Evolutionary conservation across 2,329 filamentous ascomycete species (phyloP).

Genomic region (Exophiala mesophila): DNA sequence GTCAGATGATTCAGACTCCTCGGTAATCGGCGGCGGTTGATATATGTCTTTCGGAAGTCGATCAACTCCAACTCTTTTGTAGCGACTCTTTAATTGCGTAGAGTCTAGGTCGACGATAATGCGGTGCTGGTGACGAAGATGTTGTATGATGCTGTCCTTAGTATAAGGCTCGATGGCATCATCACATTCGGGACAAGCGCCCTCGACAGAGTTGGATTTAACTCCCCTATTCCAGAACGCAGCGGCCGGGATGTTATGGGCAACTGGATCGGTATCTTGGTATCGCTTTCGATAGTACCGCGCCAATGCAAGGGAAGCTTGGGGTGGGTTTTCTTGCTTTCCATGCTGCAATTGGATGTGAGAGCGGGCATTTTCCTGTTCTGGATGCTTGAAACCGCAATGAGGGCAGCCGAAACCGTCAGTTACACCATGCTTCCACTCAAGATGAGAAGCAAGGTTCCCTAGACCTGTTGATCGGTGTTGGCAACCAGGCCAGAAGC

Average conservation of each 20-base stretch:
- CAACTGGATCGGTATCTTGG: neutral
- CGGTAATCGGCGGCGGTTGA: neutral
- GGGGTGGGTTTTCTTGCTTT: neutral
- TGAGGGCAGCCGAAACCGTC: no score
- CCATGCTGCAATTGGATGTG: neutral
- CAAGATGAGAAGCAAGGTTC: no score
- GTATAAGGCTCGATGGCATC: neutral
- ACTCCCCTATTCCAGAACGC: neutral
- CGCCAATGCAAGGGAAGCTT: neutral
- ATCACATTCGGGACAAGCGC: neutral
- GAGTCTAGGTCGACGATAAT: constrained; percentile 1
- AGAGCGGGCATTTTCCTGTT: neutral
- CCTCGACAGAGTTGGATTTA: neutral
- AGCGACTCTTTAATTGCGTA: neutral
- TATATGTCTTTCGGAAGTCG: neutral
- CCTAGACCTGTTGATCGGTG: no score
- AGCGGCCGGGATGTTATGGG: neutral
- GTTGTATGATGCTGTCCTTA: neutral
- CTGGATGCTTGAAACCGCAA: neutral
- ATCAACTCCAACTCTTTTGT: neutral
- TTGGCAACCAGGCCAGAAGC: no score
- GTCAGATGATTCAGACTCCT: constrained; percentile 2
- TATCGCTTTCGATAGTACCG: constrained; percentile 1
- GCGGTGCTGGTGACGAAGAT: neutral
- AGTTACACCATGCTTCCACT: no score